Base-by-base conservation (phyloP, 495 filamentous ascomycete genomes). In the Astrothelium subdiscretum region DNA sequence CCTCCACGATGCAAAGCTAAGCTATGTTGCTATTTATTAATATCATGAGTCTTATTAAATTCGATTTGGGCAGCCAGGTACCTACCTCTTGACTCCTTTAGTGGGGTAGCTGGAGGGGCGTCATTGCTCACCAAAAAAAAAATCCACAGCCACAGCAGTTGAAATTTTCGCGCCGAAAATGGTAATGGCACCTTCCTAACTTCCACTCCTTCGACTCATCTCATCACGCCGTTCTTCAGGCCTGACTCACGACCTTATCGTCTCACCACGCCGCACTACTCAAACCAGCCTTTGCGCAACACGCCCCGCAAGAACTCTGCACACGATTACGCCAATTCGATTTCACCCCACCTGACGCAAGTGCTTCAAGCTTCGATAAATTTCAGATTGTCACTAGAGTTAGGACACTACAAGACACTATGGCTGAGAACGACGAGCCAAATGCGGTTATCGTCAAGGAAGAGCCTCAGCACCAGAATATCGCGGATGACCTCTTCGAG, bases 401-500 rank as follows among this genome's bases (percentile, higher is more conserved):
- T 27, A 27, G 5, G 15, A 3, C 48, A 29, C 26, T 3, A 27
- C 22, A 8, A 54, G 15, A 54, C 15, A 54, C 11, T 20, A 59
- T 59, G 31, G 48, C 48, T 8, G 48, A 54, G 48, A 15, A 54
- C 15, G 8, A 26, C 60, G 58, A 63, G 43, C 57, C 31, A 42
- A 63, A 59, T 65, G 66, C 65, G 58, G 12, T 13, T 38, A 24
- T 52, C 22, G 29, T 54, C 58, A 8, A 8, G 24, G 48, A 8
- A 43, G 59, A 29, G 18, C 62, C 65, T 60, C 63, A 63, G 40
- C 59, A 61, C 5, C 64, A 42, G 12, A 66, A 60, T 58, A 48
- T 72, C 26, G 73, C 71, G 10, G 27, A 70, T 31, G 76, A 79
- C 54, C 71, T 79, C 59, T 80, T 80, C 69, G 74, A 76, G 65